Base-by-base conservation (phyloP, 2,329 filamentous ascomycete genomes). In the Sporothrix humicola region DNA sequence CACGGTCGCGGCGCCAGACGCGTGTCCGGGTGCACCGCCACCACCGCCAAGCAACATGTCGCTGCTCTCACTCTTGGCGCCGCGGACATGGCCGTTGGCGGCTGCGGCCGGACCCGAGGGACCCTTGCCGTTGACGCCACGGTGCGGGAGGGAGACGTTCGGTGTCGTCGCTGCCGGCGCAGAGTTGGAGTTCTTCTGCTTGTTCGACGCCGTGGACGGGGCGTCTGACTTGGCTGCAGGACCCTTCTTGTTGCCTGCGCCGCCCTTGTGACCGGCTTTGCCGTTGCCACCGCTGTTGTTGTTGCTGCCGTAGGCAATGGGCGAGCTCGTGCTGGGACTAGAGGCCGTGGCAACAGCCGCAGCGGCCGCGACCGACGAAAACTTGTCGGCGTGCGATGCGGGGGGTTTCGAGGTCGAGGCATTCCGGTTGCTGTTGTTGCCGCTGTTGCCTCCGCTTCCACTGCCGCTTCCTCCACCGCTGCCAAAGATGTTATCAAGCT, bases 1-100 rank as follows among this genome's bases (percentile, higher is more conserved):
- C 46, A 31, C 63, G 4, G 63, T 20, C 37, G 59, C 59, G n/a
- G 61, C 61, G 3, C 31, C 31, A 37, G 31, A 37, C 48, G n/a
- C 48, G n/a, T 37, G 31, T 2, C 15, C 48, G 8, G 20, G 20
- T 9, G 9, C 10, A 56, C 52, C 59, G 31, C 31, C 42, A 8
- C 8, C 2, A 20, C 5, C 42, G 8, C 56, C 58, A 1, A 26
- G 58, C 13, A 56, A 1, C 8, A 65, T 10, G 9, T 86, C 85
- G 42, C 77, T 73, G 50, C 81, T 81, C 66, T 69, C 66, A 31
- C 66, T 69, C 48, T 69, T 69, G 26, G 83, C 84, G 17, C 81
- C 83, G 42, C 88, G 85, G 0, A 83, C 82, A 73, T 90, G 88
- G 0, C 88, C 87, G 75, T 87, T 87, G 65, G 56, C 58, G 9